Evolutionary conservation across 2,329 filamentous ascomycete genomes (phyloP).

Genomic region (Myriosclerotinia curreyana): DNA sequence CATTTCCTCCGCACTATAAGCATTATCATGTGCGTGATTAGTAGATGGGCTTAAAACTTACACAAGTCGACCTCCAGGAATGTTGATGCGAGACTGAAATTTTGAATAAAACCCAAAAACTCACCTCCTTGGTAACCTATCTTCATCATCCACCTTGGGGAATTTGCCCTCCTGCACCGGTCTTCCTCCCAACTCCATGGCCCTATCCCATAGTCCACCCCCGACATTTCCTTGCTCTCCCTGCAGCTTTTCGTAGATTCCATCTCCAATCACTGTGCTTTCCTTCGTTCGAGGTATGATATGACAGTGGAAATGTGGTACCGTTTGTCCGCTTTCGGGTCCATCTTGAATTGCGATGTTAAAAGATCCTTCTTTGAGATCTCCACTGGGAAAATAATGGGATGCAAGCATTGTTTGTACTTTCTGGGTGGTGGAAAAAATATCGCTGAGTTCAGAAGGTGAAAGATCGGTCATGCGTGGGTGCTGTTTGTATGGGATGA

Average conservation of each 20-base stretch:
- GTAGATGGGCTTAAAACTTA: not conserved
- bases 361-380: slow-evolving; percentile 66
- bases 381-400: slow-evolving; percentile 56
- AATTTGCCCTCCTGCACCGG: slow-evolving; percentile 57
- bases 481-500: slow-evolving; percentile 71
- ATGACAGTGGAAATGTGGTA: slow-evolving; percentile 90
- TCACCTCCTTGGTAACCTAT: slow-evolving; percentile 57
- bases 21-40: not conserved
- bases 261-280: slow-evolving; percentile 57
- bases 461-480: slow-evolving; percentile 55
- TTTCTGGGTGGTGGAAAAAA: slow-evolving; percentile 82
- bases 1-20: slow-evolving; percentile 67
- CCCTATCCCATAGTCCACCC: slow-evolving; percentile 62
- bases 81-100: too few relatives aligned
- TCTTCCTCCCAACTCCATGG: slow-evolving; percentile 52
- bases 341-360: slow-evolving; percentile 97
- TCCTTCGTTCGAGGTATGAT: slow-evolving; percentile 71
- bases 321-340: slow-evolving; percentile 84
- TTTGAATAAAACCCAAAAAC: not conserved
- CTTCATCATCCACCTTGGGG: slow-evolving; percentile 67
- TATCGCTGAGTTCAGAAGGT: slow-evolving; percentile 53
- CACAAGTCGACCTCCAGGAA: not conserved
- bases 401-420: slow-evolving; percentile 72
- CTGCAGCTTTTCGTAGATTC: slow-evolving; percentile 80
- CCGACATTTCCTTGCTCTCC: slow-evolving; percentile 81